Evolutionary conservation across 352 stramenopile genomes (phyloP), one percentile per base, ranked within the genome.

Genomic region (Globisporangium perplexum): DNA sequence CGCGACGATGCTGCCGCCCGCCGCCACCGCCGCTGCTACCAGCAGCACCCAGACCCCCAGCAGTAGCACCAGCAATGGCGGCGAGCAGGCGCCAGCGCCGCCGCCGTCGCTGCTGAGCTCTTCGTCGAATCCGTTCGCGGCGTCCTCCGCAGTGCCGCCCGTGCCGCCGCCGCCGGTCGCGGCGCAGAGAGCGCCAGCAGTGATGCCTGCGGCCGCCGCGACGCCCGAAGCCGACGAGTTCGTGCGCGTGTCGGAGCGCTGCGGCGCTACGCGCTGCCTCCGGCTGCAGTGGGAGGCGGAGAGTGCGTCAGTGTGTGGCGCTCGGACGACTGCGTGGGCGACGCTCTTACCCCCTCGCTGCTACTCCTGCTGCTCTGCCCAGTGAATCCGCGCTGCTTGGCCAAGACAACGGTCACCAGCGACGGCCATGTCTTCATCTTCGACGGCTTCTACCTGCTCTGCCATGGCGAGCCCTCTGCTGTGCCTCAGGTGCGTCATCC

Each of bases 361-460:
- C 12, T 31, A 14, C 23, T 49, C 20, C 44, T 30, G 22, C 18
- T 59, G 18, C 18, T 31, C 31, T 30, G 17, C 18, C 10, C 41
- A 93, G 83, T 90, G 63, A 93, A 93, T 51, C 83, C 83, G 42
- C 77, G 83, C 26, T 91, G 76, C 49, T 53, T 60, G 10, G 72
- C 62, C 22, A 89, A 91, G 71, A 93, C 85, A 20, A 77, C 77
- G 17, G 75, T 93, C 38, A 63, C 77, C 30, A 68, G 82, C n/a
- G 68, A 80, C 18, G 66, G 72, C 30, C 67, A 68, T 26, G 65
- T 88, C 23, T 91, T 90, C 55, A 57, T 92, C 26, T 95, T 95
- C 50, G 85, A 95, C 47, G 85, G 85, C 35, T 93, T 93, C 57
- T 93, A 88, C 69, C 55, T 95, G 51, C 67, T 95, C 17, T 90